Base-by-base conservation (phyloP, 2,329 filamentous ascomycete genomes). In the Magnaporthales sp. region DNA sequence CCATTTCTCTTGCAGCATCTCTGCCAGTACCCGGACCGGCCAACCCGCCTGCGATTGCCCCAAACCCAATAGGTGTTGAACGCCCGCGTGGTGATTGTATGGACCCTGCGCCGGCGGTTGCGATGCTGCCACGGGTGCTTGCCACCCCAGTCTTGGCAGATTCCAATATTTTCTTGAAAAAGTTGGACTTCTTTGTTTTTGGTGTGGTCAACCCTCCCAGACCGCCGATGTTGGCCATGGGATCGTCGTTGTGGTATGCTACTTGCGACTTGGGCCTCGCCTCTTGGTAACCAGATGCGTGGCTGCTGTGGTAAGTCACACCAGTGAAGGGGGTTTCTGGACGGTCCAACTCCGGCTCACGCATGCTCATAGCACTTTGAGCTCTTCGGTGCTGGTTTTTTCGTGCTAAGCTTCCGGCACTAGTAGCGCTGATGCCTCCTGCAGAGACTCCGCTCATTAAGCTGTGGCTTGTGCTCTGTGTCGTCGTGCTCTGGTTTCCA, bases 101-200 rank as follows among this genome's bases (percentile, higher is more conserved):
- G 1, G 80, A 77, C 58, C 78, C 77, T 6, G 78, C 74, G 2
- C 86, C 85, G 3, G 73, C 70, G 32, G 87, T 86, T 2, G 89
- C 90, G 70, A 97, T 92, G 70, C 90, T 96, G 70, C 90, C 95
- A 69, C 94, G 87, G 66, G 91, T 92, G 74, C 89, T 96, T 1
- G 94, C 94, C 38, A 96, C 93, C 32, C 93, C 92, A 0, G 94
- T 97, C 80, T 96, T 97, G 19, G 93, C 94, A 2, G 92, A 92
- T 70, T 97, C 93, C 31, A 97, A 87, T 72, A 98, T 94, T 74
- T 96, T 96, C 77, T 94, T 95, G 82, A 98, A 95, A 73, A 98
- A 96, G 63, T 92, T 94, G 69, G 89, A 89, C 76, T 92, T 95
- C 69, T 91, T 92, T 1, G 88, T 83, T 77, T 93, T 91, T 0